Evolutionary conservation across 2,329 filamentous ascomycete species (phyloP).

Genomic region (Aspergillus floridensis): DNA sequence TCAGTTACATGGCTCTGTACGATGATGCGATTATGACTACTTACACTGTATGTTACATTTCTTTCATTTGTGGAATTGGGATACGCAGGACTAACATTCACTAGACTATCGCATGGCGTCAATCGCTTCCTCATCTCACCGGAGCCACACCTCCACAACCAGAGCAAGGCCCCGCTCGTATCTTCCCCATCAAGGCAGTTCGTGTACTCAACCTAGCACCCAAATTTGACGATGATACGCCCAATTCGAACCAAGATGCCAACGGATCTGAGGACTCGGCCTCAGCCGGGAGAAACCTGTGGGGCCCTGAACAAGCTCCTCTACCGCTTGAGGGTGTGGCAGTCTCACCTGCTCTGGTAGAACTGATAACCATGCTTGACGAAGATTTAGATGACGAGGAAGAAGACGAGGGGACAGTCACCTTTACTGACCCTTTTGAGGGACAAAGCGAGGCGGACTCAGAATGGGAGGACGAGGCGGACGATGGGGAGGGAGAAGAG

Average conservation of each 20-base stretch:
- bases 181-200: slow-evolving; percentile 43
- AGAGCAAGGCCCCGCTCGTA: slow-evolving; percentile 26
- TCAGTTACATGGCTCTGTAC: slow-evolving; percentile 49
- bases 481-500: neutral
- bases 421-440: neutral
- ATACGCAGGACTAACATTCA: slow-evolving; percentile 13
- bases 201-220: slow-evolving; percentile 41
- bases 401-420: slow-evolving; percentile 13
- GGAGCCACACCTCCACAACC: slow-evolving; percentile 16
- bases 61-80: neutral
- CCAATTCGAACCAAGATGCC: neutral
- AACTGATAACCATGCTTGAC: slow-evolving; percentile 27
- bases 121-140: slow-evolving; percentile 19
- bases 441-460: slow-evolving; percentile 6
- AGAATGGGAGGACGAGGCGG: neutral
- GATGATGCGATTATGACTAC: slow-evolving; percentile 50
- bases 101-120: slow-evolving; percentile 33
- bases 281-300: neutral
- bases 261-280: neutral
- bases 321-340: slow-evolving; percentile 17
- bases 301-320: slow-evolving; percentile 6
- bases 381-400: slow-evolving; percentile 20
- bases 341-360: slow-evolving; percentile 23
- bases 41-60: slow-evolving; percentile 34
- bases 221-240: slow-evolving; percentile 14